Conservation (phyloP, 208 protist species). For the Crithidia mellificae region DNA sequence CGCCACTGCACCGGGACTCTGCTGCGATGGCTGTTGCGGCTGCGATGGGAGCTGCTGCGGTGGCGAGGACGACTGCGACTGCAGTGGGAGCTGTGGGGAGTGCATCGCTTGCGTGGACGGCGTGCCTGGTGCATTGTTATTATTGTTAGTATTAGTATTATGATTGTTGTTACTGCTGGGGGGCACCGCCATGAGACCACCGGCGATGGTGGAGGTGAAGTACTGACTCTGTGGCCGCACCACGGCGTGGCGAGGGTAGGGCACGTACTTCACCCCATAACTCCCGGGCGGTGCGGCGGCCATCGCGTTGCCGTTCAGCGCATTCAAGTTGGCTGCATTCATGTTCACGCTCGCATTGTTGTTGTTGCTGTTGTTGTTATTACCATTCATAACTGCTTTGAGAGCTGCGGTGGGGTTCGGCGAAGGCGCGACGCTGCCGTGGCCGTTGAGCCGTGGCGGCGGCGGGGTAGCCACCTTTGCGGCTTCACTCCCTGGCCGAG, state of each 20-base stretch:
- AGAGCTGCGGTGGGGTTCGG: not conserved
- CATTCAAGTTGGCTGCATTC: not conserved
- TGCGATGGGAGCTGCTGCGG: too few relatives aligned
- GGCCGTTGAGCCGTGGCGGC: constrained; percentile 1
- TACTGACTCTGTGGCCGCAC: constrained; percentile 37
- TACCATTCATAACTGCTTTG: not conserved
- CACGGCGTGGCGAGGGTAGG: constrained; percentile 27
- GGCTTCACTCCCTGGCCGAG: constrained; percentile 4
- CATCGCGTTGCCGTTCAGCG: not conserved
- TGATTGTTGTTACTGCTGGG: too few relatives aligned
- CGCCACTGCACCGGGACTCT: constrained; percentile 7
- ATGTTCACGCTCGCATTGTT: not conserved
- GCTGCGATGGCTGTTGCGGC: too few relatives aligned
- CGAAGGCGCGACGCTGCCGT: not conserved
- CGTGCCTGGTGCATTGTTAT: not conserved
- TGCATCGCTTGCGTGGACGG: not conserved
- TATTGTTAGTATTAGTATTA: too few relatives aligned
- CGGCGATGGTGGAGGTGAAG: constrained; percentile 31
- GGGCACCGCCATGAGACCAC: constrained; percentile 32
- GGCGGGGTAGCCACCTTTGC: not conserved
- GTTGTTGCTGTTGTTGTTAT: not conserved
- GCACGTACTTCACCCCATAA: constrained; percentile 32
- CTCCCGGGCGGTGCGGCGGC: not conserved
- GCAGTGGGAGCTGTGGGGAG: not conserved
- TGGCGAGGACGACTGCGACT: too few relatives aligned